A percentile compares a stretch with the other conserved stretches of the same genome.
phyloP scores from a whole-genome alignment of 2,329 filamentous ascomycete species.

The Botrytis byssoidea region DNA sequence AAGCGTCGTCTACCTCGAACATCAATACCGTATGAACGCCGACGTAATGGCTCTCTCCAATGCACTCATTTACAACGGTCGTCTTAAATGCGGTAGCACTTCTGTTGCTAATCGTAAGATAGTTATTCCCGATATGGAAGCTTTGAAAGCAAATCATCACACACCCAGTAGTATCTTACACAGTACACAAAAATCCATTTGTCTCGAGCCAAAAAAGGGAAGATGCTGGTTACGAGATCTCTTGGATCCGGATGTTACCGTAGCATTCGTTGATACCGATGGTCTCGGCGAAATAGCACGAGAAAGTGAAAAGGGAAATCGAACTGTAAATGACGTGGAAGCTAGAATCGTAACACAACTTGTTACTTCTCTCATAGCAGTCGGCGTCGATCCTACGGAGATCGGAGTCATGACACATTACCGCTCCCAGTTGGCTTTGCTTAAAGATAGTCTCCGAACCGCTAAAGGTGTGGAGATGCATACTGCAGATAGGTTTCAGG shows the following conservation, averaged over 20 bases:
- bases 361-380: conserved; percentile 72
- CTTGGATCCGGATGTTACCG: conserved; percentile 67
- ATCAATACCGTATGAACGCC: conserved; percentile 98
- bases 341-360: conserved; percentile 75
- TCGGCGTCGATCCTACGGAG: conserved; percentile 70
- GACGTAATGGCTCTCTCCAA: conserved; percentile 96
- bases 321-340: conserved; percentile 86
- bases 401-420: conserved; percentile 98
- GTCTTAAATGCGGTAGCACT: conserved; percentile 82
- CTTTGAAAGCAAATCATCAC: conserved; percentile 59
- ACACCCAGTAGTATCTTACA: conserved; percentile 34
- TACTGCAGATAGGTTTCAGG: conserved; percentile 95
- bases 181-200: conserved; percentile 53
- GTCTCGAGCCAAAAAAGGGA: conserved; percentile 45
- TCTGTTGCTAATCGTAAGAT: conserved; percentile 70
- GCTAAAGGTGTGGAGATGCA: conserved; percentile 80
- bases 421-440: conserved; percentile 80
- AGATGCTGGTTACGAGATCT: conserved; percentile 76
- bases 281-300: conserved; percentile 59
- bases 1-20: conserved; percentile 86
- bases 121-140: conserved; percentile 62
- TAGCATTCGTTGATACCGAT: conserved; percentile 90
- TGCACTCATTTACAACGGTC: conserved; percentile 86
- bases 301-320: conserved; percentile 76
- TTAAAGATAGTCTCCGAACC: conserved; percentile 69